A percentile compares a stretch with the other conserved stretches of the same genome.
These are phyloP conservation scores for Pseudogymnoascus sp. DNA, from an alignment of 2,329 filamentous ascomycete species.

Conservation along the genomic window DNA sequence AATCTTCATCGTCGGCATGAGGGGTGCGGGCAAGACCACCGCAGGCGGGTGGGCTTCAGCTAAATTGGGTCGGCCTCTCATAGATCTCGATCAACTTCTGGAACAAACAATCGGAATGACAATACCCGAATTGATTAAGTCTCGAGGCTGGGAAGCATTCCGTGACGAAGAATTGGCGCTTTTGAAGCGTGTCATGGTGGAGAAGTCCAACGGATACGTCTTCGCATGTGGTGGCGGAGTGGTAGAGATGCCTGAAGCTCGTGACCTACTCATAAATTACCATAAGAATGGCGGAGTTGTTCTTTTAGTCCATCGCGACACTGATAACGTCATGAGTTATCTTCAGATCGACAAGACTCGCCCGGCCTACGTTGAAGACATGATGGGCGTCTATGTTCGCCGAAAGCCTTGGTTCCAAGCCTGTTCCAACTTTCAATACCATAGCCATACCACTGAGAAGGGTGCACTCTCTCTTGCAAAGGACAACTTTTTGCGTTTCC, in stretches of 20 bases:
- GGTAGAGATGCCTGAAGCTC: slow-evolving; percentile 75
- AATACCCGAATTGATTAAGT: slow-evolving; percentile 78
- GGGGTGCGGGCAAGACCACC: slow-evolving; percentile 93
- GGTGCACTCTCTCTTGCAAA: slow-evolving; percentile 25
- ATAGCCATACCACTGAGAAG: slow-evolving; percentile 57
- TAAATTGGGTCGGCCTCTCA: slow-evolving; percentile 64
- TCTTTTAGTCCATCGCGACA: slow-evolving; percentile 78
- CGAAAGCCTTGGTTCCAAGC: slow-evolving; percentile 83
- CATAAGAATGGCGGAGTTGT: slow-evolving; percentile 73
- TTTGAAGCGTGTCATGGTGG: slow-evolving; percentile 63
- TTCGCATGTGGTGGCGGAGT: slow-evolving; percentile 93
- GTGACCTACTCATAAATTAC: slow-evolving; percentile 66
- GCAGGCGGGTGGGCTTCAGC: slow-evolving; percentile 77
- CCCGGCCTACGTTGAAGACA: slow-evolving; percentile 87
- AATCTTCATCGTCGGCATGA: slow-evolving; percentile 94
- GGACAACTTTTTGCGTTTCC: slow-evolving; percentile 65
- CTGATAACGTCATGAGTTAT: slow-evolving; percentile 81
- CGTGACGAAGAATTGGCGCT: slow-evolving; percentile 69
- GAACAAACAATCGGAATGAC: slow-evolving; percentile 64
- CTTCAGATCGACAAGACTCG: slow-evolving; percentile 81
- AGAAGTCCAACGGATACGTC: slow-evolving; percentile 66
- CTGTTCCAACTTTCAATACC: slow-evolving; percentile 92
- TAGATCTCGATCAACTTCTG: slow-evolving; percentile 83
- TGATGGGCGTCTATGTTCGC: slow-evolving; percentile 81
- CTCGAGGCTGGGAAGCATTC: slow-evolving; percentile 81